These are phyloP conservation scores for Elongisporangium undulatum DNA, from an alignment of 352 stramenopile genomes.

Conservation along the genomic window DNA sequence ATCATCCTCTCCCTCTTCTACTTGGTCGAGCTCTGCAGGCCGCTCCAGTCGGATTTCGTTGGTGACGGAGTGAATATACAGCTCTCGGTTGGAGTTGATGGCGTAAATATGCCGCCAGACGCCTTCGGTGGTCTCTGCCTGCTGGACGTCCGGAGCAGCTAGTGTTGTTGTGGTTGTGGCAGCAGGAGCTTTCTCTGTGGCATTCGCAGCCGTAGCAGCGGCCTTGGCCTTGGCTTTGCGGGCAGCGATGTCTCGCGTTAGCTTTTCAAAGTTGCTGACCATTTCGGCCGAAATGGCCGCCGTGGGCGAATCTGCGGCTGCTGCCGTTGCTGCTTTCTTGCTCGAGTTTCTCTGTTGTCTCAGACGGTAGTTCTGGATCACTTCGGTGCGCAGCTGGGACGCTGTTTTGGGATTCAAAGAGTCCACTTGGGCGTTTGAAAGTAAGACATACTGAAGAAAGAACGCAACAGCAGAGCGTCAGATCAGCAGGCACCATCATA, in stretches of 20 bases:
- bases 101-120: constrained; percentile 72
- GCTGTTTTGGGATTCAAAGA: constrained; percentile 70
- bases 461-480: neutral
- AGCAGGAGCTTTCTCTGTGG: constrained; percentile 2
- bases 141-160: neutral
- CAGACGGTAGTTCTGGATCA: constrained; percentile 60
- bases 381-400: constrained; percentile 58
- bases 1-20: neutral
- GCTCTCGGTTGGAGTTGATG: constrained; percentile 52
- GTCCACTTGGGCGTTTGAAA: constrained; percentile 78
- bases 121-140: constrained; percentile 12
- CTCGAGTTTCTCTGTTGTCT: constrained; percentile 31
- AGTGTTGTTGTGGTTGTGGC: constrained; percentile 1
- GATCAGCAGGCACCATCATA: constrained; percentile 2
- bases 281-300: constrained; percentile 45
- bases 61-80: constrained; percentile 77
- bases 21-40: constrained; percentile 10
- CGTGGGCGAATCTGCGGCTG: constrained; percentile 21
- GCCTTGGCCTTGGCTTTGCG: constrained; percentile 42
- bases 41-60: constrained; percentile 66
- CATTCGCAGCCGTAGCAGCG: constrained; percentile 10
- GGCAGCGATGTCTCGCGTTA: constrained; percentile 64
- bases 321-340: constrained; percentile 23
- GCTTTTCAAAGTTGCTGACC: constrained; percentile 69
- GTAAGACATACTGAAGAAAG: constrained; percentile 54